These are phyloP conservation scores for Acanthamoeba castellanii DNA, from an alignment of 208 protist species.

Conservation along the genomic window DNA sequence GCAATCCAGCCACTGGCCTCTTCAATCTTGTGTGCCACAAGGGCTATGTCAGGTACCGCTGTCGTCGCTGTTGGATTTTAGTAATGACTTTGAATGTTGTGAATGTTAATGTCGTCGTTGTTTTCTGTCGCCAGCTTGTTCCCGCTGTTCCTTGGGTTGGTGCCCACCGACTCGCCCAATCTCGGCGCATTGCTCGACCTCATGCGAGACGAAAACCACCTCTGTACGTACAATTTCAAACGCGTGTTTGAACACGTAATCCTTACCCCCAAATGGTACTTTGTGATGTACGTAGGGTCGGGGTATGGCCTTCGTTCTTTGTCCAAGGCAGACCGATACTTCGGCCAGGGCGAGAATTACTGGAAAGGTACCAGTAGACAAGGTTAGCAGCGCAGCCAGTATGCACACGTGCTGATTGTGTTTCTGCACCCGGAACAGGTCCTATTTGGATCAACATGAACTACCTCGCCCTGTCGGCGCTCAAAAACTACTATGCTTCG, in stretches of 20 bases:
- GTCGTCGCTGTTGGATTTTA: not conserved
- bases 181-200: constrained; percentile 72
- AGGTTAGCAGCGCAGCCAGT: not conserved
- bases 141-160: constrained; percentile 86
- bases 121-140: constrained; percentile 84
- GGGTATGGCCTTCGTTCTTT: constrained; percentile 69
- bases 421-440: not conserved
- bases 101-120: too few species aligned
- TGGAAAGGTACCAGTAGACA: constrained; percentile 86
- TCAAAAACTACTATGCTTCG: constrained; percentile 81
- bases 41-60: constrained; percentile 25
- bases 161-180: constrained; percentile 64
- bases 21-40: constrained; percentile 38
- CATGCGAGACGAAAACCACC: constrained; percentile 73
- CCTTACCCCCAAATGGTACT: not conserved
- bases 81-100: not conserved
- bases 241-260: not conserved
- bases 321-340: constrained; percentile 71
- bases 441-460: constrained; percentile 94
- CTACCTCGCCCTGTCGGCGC: constrained; percentile 87
- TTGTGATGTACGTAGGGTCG: not conserved
- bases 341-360: constrained; percentile 90
- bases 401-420: not conserved
- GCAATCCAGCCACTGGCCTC: not conserved
- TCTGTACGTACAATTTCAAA: constrained; percentile 73